Percentiles rank a stretch among this genome's conserved stretches.
Conservation (phyloP, 495 filamentous ascomycete genomes). For the Penicillium bialowiezense region DNA sequence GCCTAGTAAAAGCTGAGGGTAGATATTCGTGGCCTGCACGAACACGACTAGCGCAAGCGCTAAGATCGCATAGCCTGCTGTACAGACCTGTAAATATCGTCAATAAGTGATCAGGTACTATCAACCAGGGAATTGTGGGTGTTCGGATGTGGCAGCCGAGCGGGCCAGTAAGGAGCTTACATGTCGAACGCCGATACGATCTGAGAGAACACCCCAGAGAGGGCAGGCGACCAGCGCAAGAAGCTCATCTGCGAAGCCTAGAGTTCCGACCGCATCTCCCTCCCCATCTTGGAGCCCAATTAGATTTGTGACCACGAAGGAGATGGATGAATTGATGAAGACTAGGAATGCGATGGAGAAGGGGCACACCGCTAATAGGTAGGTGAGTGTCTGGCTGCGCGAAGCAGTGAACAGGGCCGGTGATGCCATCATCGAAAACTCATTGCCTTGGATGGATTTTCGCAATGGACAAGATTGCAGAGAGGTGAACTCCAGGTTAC, state of each 20-base stretch:
- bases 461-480: neutral
- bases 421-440: slow-evolving; percentile 29
- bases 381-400: slow-evolving; percentile 72
- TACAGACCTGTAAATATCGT: slow-evolving; percentile 55
- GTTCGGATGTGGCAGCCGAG: neutral
- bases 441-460: slow-evolving; percentile 11
- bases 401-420: slow-evolving; percentile 58
- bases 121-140: neutral
- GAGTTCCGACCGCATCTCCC: slow-evolving; percentile 86
- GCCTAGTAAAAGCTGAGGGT: slow-evolving; percentile 84
- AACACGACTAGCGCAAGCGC: slow-evolving; percentile 73
- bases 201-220: slow-evolving; percentile 86
- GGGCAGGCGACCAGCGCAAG: slow-evolving; percentile 90
- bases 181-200: slow-evolving; percentile 77
- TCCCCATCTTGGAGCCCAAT: slow-evolving; percentile 73
- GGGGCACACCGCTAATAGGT: slow-evolving; percentile 84
- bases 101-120: neutral
- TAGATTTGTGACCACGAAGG: slow-evolving; percentile 91
- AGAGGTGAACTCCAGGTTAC: neutral
- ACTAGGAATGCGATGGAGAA: slow-evolving; percentile 97
- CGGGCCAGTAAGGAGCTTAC: slow-evolving; percentile 33
- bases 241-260: slow-evolving; percentile 94
- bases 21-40: slow-evolving; percentile 82
- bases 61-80: slow-evolving; percentile 76
- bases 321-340: slow-evolving; percentile 90